Base-by-base conservation (phyloP, 2,329 filamentous ascomycete genomes). In the Paraconiothyrium sp. region DNA sequence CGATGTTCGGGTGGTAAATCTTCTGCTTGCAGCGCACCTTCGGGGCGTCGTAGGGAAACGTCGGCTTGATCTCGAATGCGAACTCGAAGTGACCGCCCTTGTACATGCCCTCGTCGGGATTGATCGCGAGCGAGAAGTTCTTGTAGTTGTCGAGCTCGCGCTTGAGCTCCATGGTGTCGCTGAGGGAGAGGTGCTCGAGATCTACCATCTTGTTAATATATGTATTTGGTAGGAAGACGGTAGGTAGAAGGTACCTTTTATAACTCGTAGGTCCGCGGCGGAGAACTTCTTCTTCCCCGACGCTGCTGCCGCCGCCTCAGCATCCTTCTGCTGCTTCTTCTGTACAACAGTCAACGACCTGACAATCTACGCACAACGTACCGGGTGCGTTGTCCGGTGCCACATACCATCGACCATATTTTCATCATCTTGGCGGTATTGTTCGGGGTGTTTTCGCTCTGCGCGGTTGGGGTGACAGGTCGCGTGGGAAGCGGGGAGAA, bases 1-100 rank as follows among this genome's bases (percentile, higher is more conserved):
- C 95, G 77, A 99, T 99, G 80, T 99, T 99, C 6, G 95, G 95
- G 78, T 99, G 95, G 83, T 99, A 99, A 73, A 99, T 98, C 85
- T 97, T 98, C 82, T 99, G 92, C 70, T 90, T 91, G 83, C 95
- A 98, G 76, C 92, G 95, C 71, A 99, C 95, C 82, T 98, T 98
- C 22, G 95, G 95, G 65, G 95, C 94, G 78, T 98, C 94, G 82
- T 98, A 95, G 0, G 95, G 95, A 81, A 97, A 99, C 83, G 92
- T 95, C 76, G 94, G 92, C 80, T 92, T 93, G 83, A 99, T 97
- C 66, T 88, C 87, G 81, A 99, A 98, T 67, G 88, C 91, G 80
- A 99, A 99, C 62, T 89, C 89, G 82, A 98, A 99, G 62, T 85
- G 84, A 60, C 94, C 94, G 71, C 89, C 89, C 76, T 94, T 93